These are phyloP conservation scores for Plenodomus tracheiphilus DNA, from an alignment of 2,329 filamentous ascomycete genomes.

Conservation along the genomic window DNA sequence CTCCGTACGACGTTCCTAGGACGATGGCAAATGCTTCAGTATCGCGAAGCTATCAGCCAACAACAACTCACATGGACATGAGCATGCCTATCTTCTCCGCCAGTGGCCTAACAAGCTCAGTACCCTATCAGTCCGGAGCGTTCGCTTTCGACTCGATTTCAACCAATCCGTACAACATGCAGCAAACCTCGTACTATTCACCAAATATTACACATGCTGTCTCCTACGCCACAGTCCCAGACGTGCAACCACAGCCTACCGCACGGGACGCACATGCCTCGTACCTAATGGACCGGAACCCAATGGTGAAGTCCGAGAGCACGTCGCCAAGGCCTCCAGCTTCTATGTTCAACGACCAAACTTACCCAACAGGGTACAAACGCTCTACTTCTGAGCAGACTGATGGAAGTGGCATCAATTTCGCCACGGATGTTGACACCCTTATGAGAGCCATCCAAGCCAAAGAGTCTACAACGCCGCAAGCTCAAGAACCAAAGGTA, in stretches of 20 bases:
- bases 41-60: slow-evolving; percentile 35
- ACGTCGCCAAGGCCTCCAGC: slow-evolving; percentile 48
- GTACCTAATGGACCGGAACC: slow-evolving; percentile 28
- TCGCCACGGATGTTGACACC: slow-evolving; percentile 81
- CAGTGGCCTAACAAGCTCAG: slow-evolving; percentile 31
- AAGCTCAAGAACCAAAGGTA: slow-evolving; percentile 36
- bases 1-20: slow-evolving; percentile 36
- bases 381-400: slow-evolving; percentile 50
- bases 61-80: slow-evolving; percentile 40
- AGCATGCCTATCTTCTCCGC: slow-evolving; percentile 41
- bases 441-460: slow-evolving; percentile 87
- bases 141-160: slow-evolving; percentile 41
- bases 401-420: slow-evolving; percentile 57
- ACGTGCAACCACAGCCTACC: slow-evolving; percentile 29
- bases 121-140: slow-evolving; percentile 42
- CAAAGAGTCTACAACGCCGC: slow-evolving; percentile 54
- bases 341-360: slow-evolving; percentile 43
- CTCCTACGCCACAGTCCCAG: slow-evolving; percentile 26
- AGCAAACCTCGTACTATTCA: slow-evolving; percentile 34
- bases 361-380: slow-evolving; percentile 46
- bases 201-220: slow-evolving; percentile 29
- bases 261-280: slow-evolving; percentile 33
- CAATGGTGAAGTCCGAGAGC: slow-evolving; percentile 50
- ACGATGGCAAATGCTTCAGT: slow-evolving; percentile 26
- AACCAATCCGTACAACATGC: slow-evolving; percentile 44